Evolutionary conservation across 73 alveolate genomes (phyloP).

Genomic region (Paramecium biaurelia): DNA sequence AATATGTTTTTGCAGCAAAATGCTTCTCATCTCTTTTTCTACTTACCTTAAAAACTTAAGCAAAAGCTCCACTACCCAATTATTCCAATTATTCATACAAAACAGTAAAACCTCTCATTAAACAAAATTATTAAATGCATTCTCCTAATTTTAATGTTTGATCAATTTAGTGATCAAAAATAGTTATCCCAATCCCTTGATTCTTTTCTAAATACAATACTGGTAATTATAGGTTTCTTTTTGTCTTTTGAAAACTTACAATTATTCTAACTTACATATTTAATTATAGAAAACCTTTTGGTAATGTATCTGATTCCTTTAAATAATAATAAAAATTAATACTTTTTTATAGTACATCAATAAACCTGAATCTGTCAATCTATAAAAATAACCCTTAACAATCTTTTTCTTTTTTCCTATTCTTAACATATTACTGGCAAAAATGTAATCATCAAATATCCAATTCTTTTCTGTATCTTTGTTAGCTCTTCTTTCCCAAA

Average conservation of each 20-base stretch:
- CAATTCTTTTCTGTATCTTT: not conserved
- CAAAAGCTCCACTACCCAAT: constrained; percentile 43
- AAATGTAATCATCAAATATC: not conserved
- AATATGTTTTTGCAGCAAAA: constrained; percentile 38
- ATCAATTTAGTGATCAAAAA: constrained; percentile 15
- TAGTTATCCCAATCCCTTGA: not conserved
- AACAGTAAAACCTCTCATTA: not conserved
- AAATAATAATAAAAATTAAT: not conserved
- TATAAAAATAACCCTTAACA: constrained; percentile 30
- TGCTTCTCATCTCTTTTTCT: not conserved
- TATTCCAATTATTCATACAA: not conserved
- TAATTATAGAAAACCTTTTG: constrained; percentile 31
- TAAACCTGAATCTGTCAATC: not conserved
- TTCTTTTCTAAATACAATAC: constrained; percentile 12
- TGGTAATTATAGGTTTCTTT: not conserved
- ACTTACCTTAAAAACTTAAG: constrained; percentile 7
- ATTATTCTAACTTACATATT: not conserved
- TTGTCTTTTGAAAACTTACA: not conserved
- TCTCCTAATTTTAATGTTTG: constrained; percentile 19
- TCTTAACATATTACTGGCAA: constrained; percentile 2
- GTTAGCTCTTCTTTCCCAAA: not conserved
- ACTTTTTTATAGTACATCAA: constrained; percentile 31
- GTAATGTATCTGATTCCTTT: constrained; percentile 17
- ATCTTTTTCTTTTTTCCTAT: constrained; percentile 13
- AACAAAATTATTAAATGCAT: not conserved